Percentiles rank a stretch among this genome's conserved stretches.
Conservation (phyloP, 2,329 filamentous ascomycete genomes). For the Colletotrichum coccodes region DNA sequence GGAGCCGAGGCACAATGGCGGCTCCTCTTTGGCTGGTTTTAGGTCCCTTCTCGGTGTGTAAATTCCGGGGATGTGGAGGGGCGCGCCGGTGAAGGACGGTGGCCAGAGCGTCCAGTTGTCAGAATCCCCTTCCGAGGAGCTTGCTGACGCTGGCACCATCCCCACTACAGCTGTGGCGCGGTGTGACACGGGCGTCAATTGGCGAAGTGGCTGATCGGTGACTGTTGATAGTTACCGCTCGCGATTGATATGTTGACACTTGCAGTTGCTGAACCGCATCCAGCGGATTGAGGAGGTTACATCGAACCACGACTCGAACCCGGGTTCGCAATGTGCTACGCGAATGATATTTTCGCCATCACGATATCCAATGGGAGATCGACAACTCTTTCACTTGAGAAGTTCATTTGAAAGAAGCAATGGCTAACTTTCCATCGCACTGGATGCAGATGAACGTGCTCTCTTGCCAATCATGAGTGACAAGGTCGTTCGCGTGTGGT, state of each 20-base stretch:
- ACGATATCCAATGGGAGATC: background rate
- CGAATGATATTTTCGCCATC: background rate
- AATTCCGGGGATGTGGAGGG: constrained; percentile 24
- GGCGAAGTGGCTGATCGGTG: background rate
- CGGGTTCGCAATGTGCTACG: background rate
- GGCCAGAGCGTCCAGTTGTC: background rate
- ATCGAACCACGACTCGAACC: background rate
- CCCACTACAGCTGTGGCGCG: background rate
- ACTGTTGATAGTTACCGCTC: background rate
- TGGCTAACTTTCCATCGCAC: background rate
- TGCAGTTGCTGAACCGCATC: background rate
- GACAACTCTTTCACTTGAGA: background rate
- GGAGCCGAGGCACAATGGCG: constrained; percentile 23
- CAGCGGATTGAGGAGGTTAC: background rate
- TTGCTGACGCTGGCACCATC: background rate
- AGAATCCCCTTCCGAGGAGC: background rate
- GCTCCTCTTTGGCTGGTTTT: constrained; percentile 1
- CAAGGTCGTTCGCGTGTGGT: background rate
- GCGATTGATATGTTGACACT: background rate
- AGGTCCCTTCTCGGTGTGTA: constrained; percentile 10
- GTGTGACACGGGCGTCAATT: background rate
- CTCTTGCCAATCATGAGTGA: background rate
- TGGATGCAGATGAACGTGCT: no score
- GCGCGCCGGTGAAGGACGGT: background rate
- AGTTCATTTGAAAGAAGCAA: background rate